Percentiles rank a stretch among this genome's conserved stretches.
These are phyloP conservation scores for Fagus sylvatica DNA, from an alignment of 306 rosid genomes.

Conservation along the genomic window DNA sequence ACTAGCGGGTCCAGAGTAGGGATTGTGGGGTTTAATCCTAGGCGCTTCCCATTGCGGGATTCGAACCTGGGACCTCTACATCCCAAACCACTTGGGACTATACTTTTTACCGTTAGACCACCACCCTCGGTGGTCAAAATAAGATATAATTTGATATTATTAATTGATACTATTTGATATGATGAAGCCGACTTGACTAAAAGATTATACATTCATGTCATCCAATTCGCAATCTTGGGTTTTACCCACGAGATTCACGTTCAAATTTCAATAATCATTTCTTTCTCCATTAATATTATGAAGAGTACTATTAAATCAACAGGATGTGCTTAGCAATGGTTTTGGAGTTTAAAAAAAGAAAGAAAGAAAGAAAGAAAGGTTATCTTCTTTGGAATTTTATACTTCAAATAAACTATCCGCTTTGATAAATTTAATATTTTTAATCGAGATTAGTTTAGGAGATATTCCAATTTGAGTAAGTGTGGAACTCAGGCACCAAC, in stretches of 20 bases:
- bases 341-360: background rate
- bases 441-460: no score
- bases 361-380: background rate
- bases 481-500: no score
- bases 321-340: background rate
- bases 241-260: background rate
- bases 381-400: no score
- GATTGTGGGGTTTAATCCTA: no score
- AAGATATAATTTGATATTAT: background rate
- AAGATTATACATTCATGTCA: background rate
- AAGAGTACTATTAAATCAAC: background rate
- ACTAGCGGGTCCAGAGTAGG: no score
- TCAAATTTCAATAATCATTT: background rate
- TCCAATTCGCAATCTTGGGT: background rate
- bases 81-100: no score
- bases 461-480: conserved; percentile 2
- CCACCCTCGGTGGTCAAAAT: no score
- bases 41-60: no score
- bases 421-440: no score
- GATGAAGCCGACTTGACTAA: background rate
- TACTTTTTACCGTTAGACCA: no score
- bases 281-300: background rate
- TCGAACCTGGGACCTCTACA: no score
- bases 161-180: background rate
- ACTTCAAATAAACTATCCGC: no score